Percentiles rank a stretch among this genome's conserved stretches.
phyloP scores from a whole-genome alignment of 2,329 filamentous ascomycete species.

The Pyrenochaeta sp. region DNA sequence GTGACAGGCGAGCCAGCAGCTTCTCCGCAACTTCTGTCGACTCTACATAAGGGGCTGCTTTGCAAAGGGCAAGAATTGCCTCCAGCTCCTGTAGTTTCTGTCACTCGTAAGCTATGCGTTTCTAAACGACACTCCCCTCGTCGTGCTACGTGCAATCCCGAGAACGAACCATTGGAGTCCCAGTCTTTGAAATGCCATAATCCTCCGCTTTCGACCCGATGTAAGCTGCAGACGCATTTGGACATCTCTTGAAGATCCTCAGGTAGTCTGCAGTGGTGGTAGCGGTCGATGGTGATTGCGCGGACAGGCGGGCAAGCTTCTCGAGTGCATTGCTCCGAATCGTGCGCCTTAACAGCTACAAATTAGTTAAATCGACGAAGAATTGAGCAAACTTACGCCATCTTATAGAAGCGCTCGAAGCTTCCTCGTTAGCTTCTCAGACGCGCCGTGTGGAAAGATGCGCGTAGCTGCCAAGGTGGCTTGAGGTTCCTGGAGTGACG shows the following conservation, averaged over 20 bases:
- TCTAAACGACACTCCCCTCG: neutral
- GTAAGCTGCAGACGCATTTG: conserved; percentile 18
- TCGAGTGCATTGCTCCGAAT: conserved; percentile 60
- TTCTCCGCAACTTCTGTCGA: conserved; percentile 77
- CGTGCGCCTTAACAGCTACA: conserved; percentile 30
- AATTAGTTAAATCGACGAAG: conserved; percentile 4
- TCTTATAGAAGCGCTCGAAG: neutral
- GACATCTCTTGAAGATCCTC: conserved; percentile 53
- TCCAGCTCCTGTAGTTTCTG: conserved; percentile 91
- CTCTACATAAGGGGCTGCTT: conserved; percentile 80
- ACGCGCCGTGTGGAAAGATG: neutral
- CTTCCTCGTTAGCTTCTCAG: neutral
- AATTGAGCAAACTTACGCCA: conserved; percentile 11
- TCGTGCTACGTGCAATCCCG: neutral
- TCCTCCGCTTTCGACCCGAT: conserved; percentile 19
- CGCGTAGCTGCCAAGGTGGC: conserved; percentile 11
- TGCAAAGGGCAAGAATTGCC: conserved; percentile 88
- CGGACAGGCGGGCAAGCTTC: conserved; percentile 59
- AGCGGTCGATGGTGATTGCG: conserved; percentile 42
- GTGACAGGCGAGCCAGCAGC: conserved; percentile 79
- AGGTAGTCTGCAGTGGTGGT: conserved; percentile 49
- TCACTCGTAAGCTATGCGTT: neutral
- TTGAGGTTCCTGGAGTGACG: conserved; percentile 14
- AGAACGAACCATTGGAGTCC: conserved; percentile 49
- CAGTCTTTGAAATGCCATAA: conserved; percentile 21